A percentile compares a stretch with the other conserved stretches of the same genome.
Conservation (phyloP, 192 early-diverging fungal genomes). For the Coemansia sp. region DNA sequence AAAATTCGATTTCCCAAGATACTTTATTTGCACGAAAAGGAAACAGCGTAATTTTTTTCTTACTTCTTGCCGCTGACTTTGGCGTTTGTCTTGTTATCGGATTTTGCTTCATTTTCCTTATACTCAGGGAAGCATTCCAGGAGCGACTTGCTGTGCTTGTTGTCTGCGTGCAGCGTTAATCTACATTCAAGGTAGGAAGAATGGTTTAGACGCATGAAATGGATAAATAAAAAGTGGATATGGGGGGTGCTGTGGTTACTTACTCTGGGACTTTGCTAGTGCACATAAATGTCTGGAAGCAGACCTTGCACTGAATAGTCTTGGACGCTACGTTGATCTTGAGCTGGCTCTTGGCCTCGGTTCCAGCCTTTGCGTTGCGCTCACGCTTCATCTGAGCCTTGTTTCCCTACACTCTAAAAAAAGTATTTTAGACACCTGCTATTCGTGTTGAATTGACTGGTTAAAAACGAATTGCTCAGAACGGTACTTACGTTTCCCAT, state of each 20-base stretch:
- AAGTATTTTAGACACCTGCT: background rate
- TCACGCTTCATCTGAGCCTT: slow-evolving; percentile 57
- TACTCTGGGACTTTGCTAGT: slow-evolving; percentile 60
- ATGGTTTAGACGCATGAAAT: background rate
- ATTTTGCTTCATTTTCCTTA: background rate
- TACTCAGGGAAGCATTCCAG: slow-evolving; percentile 75
- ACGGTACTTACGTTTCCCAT: slow-evolving; percentile 4
- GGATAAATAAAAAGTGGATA: background rate
- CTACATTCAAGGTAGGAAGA: background rate
- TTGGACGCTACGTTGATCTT: slow-evolving; percentile 83
- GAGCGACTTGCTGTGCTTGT: slow-evolving; percentile 74
- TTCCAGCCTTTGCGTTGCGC: slow-evolving; percentile 59
- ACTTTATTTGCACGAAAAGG: background rate
- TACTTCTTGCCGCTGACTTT: slow-evolving; percentile 22
- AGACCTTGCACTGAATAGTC: slow-evolving; percentile 73
- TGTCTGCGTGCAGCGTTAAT: slow-evolving; percentile 68
- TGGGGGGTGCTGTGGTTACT: slow-evolving; percentile 27
- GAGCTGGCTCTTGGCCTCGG: slow-evolving; percentile 59
- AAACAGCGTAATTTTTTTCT: background rate
- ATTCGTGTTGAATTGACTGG: slow-evolving; percentile 11
- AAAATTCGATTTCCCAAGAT: too few species aligned
- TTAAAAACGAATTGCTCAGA: background rate
- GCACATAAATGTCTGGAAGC: slow-evolving; percentile 80
- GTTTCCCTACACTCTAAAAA: slow-evolving; percentile 15
- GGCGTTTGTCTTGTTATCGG: slow-evolving; percentile 1